phyloP scores from a whole-genome alignment of 2,329 filamentous ascomycete species.

The Fusarium sp. region DNA sequence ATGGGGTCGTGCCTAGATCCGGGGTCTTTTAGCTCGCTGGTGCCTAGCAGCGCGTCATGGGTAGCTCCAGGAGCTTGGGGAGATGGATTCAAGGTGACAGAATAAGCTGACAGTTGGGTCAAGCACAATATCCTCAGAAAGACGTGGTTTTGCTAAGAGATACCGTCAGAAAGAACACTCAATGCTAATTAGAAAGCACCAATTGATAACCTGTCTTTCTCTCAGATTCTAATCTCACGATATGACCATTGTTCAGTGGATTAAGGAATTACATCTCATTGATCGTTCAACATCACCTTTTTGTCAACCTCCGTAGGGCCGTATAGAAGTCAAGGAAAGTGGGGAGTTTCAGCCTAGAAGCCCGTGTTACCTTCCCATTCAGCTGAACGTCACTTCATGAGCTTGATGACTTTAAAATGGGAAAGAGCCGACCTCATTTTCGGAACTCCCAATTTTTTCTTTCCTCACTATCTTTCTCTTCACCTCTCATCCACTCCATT shows the following conservation, averaged over 20 bases:
- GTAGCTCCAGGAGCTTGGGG: not conserved
- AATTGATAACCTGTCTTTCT: not conserved
- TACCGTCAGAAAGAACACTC: fast-evolving
- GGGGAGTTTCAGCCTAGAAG: constrained; percentile 36
- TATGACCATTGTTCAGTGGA: too few relatives aligned
- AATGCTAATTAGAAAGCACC: too few relatives aligned
- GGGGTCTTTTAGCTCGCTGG: constrained; percentile 33
- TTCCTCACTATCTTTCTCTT: not conserved
- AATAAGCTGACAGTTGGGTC: not conserved
- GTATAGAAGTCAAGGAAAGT: constrained; percentile 9
- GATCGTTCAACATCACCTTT: not conserved
- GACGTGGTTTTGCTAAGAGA: fast-evolving
- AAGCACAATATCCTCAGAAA: too few relatives aligned
- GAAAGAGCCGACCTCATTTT: constrained; percentile 20
- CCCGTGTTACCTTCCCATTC: constrained; percentile 25
- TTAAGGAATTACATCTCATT: not conserved
- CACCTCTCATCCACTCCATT: not conserved
- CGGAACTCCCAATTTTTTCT: constrained; percentile 1
- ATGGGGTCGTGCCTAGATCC: constrained; percentile 32
- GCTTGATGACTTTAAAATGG: constrained; percentile 27
- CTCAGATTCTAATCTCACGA: too few relatives aligned
- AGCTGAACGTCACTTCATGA: constrained; percentile 25
- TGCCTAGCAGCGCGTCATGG: constrained; percentile 41
- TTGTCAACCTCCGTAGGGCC: constrained; percentile 4
- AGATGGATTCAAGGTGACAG: constrained; percentile 1